Evolutionary conservation across 129 eudicot species (phyloP), one percentile per base, ranked within the genome.

Genomic region (Chrysanthemum makinoi): DNA sequence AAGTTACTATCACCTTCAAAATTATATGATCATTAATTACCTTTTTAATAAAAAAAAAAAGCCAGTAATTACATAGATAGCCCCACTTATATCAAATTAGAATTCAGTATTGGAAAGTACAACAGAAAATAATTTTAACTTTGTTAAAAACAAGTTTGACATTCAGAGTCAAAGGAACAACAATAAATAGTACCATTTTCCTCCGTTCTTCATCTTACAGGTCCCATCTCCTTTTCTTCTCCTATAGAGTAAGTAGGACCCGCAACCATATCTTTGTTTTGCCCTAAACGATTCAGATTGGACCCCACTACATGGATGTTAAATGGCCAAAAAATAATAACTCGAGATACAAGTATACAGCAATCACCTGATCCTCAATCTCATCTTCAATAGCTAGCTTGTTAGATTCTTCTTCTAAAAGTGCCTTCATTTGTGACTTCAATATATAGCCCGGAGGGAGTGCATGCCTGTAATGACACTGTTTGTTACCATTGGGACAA

Each of bases 401-500:
- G 76, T 86, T 72, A 60, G 81, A 66, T 70, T 86, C 91, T 83
- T 86, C 88, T 79, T 86, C 91, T 62, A 83, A 73, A 78, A 86
- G 86, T 15, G 91, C 88, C 66, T 86, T 86, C 91, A 86, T 86
- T 75, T 86, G 91, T 13, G 91, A 86, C 76, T 86, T 86, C 51
- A 86, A 53, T 71, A 83, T 58, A 24, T 80, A 80, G 52, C 96
- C 96, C 1, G 98, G 96, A 62, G 98, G 98, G 65, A 93, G 98
- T 3, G 96, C 98, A 82, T 93, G 98, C 76, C 98, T 87, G 72
- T 93, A 93, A 18, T 83, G 91, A 65, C 98, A 92, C 28, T 83
- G 89, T 87, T 89, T 87, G 62, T 91, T 89, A 73, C 96, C 96
- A 81, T 93, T 93, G 15, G 98, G 96, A 75, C 98, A 93, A 20